phyloP scores from a whole-genome alignment of 2,329 filamentous ascomycete species.

The Thelonectria blattea region DNA sequence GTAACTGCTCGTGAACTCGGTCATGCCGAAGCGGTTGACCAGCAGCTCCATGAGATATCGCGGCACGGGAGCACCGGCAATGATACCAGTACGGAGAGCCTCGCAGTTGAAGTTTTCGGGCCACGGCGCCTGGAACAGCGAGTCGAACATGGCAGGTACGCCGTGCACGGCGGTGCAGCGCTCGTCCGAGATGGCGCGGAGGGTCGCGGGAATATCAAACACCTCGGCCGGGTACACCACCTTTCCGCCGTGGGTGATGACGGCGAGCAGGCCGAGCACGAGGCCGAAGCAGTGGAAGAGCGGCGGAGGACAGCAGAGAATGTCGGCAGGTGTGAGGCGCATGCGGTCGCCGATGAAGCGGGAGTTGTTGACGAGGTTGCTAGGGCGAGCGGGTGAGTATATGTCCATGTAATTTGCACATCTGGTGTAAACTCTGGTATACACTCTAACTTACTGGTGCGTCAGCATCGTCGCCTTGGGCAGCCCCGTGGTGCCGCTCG shows the following conservation, averaged over 20 bases:
- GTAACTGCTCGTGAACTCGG: constrained; percentile 73
- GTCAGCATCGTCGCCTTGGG: constrained; percentile 79
- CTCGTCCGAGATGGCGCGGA: constrained; percentile 70
- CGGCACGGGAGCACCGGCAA: constrained; percentile 79
- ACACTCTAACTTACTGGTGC: constrained; percentile 68
- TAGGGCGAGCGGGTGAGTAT: constrained; percentile 41
- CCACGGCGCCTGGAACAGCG: constrained; percentile 57
- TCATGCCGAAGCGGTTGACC: constrained; percentile 75
- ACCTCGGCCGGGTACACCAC: constrained; percentile 78
- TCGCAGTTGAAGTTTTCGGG: constrained; percentile 52
- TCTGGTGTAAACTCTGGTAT: neutral
- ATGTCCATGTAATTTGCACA: neutral
- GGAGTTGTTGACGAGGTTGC: constrained; percentile 68
- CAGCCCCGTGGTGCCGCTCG: constrained; percentile 74
- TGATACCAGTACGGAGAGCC: constrained; percentile 74
- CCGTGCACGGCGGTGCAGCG: constrained; percentile 78
- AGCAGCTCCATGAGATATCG: constrained; percentile 76
- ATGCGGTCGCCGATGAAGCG: constrained; percentile 77
- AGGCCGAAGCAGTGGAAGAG: constrained; percentile 88
- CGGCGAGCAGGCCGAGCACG: constrained; percentile 75
- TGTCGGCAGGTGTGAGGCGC: constrained; percentile 68
- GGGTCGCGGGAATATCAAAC: constrained; percentile 71
- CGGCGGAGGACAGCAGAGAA: constrained; percentile 81
- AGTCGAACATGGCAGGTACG: constrained; percentile 85
- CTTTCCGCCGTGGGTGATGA: constrained; percentile 75